Conservation (phyloP, 371 early-diverging fungal species). For the Mortierella sp. region DNA sequence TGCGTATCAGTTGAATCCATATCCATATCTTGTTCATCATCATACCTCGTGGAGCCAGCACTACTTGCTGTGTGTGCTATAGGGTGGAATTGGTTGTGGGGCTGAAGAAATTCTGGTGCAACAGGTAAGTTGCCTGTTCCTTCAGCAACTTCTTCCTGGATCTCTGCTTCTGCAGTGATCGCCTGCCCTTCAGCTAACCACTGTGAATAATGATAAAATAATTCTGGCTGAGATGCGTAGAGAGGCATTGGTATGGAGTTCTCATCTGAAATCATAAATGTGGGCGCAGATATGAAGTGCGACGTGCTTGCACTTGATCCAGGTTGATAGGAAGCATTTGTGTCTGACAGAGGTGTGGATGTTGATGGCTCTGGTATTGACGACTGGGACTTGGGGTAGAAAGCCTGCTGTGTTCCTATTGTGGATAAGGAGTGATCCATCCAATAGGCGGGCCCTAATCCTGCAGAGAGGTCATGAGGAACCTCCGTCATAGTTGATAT, state of each 20-base stretch:
- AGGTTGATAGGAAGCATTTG: neutral
- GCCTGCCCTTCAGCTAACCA: conserved; percentile 12
- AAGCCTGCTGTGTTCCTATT: neutral
- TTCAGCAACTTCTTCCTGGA: neutral
- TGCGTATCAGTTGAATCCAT: conserved; percentile 35
- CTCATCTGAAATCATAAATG: conserved; percentile 22
- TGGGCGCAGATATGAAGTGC: neutral
- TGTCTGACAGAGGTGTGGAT: neutral
- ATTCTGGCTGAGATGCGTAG: conserved; percentile 2
- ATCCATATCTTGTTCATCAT: conserved; percentile 42
- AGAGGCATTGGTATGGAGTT: conserved; percentile 8
- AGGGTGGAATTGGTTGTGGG: conserved; percentile 1
- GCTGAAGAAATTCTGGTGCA: conserved; percentile 16
- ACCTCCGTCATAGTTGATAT: conserved; percentile 17
- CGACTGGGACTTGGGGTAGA: conserved; percentile 12
- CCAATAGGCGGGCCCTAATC: conserved; percentile 2
- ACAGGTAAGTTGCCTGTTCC: neutral
- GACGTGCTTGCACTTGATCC: conserved; percentile 8
- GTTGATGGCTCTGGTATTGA: neutral
- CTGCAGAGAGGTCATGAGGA: neutral
- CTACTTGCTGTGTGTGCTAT: conserved; percentile 16
- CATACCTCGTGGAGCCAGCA: conserved; percentile 22
- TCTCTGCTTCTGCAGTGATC: neutral
- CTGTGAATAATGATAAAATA: conserved; percentile 13
- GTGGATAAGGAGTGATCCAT: conserved; percentile 1